Conservation (phyloP, 768 basidiomycete genomes). For the Lactarius evosmus region DNA sequence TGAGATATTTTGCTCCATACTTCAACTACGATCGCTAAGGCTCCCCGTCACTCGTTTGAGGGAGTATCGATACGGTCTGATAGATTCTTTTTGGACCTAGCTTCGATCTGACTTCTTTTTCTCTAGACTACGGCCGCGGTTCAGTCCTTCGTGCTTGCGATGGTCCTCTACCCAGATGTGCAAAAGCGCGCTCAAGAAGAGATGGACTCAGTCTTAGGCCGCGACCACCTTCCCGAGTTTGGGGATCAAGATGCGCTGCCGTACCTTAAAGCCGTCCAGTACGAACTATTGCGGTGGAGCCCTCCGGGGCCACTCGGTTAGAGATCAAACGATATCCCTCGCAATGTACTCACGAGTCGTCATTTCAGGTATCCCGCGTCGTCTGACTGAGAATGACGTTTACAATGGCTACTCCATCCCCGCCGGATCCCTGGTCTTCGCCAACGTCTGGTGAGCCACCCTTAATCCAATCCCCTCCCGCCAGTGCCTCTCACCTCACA, state of each 20-base stretch:
- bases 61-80: conserved; percentile 19
- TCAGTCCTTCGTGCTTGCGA: conserved; percentile 34
- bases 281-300: conserved; percentile 24
- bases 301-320: conserved; percentile 12
- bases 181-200: conserved; percentile 35
- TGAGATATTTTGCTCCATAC: neutral
- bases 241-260: conserved; percentile 14
- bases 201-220: conserved; percentile 30
- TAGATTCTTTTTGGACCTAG: neutral
- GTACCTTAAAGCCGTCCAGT: conserved; percentile 20
- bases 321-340: neutral
- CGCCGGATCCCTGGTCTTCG: conserved; percentile 4
- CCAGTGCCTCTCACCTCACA: neutral
- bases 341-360: neutral
- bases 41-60: neutral
- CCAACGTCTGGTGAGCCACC: conserved; percentile 12
- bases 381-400: conserved; percentile 9
- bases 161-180: conserved; percentile 34
- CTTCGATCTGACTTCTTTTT: neutral
- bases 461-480: neutral
- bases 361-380: conserved; percentile 13
- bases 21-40: neutral
- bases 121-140: conserved; percentile 24
- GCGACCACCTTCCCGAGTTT: conserved; percentile 7
- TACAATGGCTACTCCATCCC: conserved; percentile 22